Evolutionary conservation across 371 early-diverging fungal genomes (phyloP), one percentile per base, ranked within the genome.

Genomic region (Rhizopus arrhizus): DNA sequence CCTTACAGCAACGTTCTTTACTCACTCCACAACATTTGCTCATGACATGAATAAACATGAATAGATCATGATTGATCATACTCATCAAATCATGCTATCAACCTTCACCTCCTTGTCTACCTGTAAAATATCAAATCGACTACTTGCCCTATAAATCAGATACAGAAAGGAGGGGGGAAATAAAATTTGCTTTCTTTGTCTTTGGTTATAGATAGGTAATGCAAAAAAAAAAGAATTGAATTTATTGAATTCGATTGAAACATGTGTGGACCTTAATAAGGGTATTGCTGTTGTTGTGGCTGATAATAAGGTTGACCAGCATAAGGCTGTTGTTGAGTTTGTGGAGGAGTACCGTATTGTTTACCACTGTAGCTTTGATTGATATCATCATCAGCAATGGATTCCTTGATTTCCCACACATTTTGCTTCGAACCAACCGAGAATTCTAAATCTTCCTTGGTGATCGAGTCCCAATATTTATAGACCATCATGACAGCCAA

Each of bases 391-490:
- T 88, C 86, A 5, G 70, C 79, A 68, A 86, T 65, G 49, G 84
- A 75, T 66, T 95, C 95, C 79, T 92, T 91, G 64, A 93, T 89
- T 80, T 97, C 96, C 97, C 97, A 97, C 3, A 91, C 87, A 62
- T 93, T 92, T 58, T 84, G 85, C 71, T 91, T 94, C 28, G 91
- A 87, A 42, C 93, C 94, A 32, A 98, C 96, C 28, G 90, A 88
- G 74, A 96, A 98, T 81, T 98, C 98, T 34, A 97, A 79, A 72
- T 97, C 98, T 72, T 98, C 98, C 78, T 96, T 96, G 40, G 98
- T 97, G 68, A 98, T 96, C 15, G 91, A 91, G 73, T 98, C 97
- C 98, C 98, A 98, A 82, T 93, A 98, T 80, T 98, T 98, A 86
- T 97, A 98, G 8, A 97, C 93, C 97, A 98, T 97, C 98, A 98